phyloP scores from a whole-genome alignment of 176 grass and related monocot genomes.

The Paspalum vaginatum region DNA sequence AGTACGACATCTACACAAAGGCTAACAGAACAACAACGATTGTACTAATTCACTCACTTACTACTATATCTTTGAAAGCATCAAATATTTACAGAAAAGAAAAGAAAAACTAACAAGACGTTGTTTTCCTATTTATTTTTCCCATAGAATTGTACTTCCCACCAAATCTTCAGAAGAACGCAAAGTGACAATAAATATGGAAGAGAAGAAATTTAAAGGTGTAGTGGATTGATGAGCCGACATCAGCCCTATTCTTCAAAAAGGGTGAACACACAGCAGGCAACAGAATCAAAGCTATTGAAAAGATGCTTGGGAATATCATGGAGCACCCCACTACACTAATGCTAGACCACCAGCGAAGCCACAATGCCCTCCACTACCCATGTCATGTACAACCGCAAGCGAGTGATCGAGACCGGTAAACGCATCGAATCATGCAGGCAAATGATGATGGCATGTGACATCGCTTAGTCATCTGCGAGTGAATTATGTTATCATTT shows the following conservation, averaged over 20 bases:
- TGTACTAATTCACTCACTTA: conserved; percentile 14
- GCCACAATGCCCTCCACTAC: conserved; percentile 35
- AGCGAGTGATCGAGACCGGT: neutral
- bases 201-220: neutral
- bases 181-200: conserved; percentile 16
- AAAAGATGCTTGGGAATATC: conserved; percentile 37
- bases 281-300: conserved; percentile 19
- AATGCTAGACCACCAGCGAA: conserved; percentile 17
- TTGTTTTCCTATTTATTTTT: neutral
- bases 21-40: neutral
- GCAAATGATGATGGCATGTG: conserved; percentile 16
- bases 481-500: neutral
- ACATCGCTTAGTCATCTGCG: neutral
- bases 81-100: neutral
- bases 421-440: conserved; percentile 28
- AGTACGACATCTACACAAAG: conserved; percentile 34
- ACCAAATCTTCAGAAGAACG: conserved; percentile 31
- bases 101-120: neutral
- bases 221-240: neutral
- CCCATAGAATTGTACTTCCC: neutral
- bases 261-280: conserved; percentile 17
- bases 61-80: neutral
- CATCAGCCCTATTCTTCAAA: neutral
- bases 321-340: conserved; percentile 25
- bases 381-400: neutral